Evolutionary conservation across 2,329 filamentous ascomycete species (phyloP), one percentile per base, ranked within the genome.

Genomic region (Penicillium sp.): DNA sequence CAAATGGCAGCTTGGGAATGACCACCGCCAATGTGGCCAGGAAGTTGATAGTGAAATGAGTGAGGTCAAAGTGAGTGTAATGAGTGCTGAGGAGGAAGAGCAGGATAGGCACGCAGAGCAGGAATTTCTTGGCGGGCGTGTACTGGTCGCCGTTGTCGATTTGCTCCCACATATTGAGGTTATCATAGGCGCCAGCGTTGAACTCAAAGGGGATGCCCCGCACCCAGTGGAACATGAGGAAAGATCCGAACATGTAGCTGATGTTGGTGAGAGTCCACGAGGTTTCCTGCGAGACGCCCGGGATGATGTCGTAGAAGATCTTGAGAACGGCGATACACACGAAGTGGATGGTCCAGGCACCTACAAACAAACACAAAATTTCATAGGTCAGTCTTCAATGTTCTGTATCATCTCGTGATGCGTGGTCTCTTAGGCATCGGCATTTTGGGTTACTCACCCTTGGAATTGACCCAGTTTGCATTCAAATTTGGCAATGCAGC

Each of bases 161-260:
- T 76, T 99, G 93, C 77, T 99, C 93, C 93, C 93, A 99, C 93
- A 99, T 97, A 77, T 97, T 99, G 67, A 99, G 80, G 72, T 99
- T 97, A 79, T 99, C 93, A 73, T 97, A 99, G 62, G 93, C 93
- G 52, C 93, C 93, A 49, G 89, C 87, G 69, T 99, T 99, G 80
- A 99, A 99, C 72, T 99, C 93, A 68, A 99, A 99, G 5, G 93
- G 93, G 39, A 97, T 89, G 62, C 93, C 93, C 68, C 92, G 89
- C 61, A 99, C 93, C 79, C 89, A 95, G 75, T 99, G 93, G 75
- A 99, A 99, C 93, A 99, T 99, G 72, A 99, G 83, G 73, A 97
- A 99, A 35, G 92, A 96, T 65, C 90, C 91, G 66, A 93, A 88
- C 91, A 97, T 97, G 80, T 99, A 99, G 43, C 90, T 90, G 72